Evolutionary conservation across 139 green algal species (phyloP).

Genomic region (Tetratostichococcus sp.): DNA sequence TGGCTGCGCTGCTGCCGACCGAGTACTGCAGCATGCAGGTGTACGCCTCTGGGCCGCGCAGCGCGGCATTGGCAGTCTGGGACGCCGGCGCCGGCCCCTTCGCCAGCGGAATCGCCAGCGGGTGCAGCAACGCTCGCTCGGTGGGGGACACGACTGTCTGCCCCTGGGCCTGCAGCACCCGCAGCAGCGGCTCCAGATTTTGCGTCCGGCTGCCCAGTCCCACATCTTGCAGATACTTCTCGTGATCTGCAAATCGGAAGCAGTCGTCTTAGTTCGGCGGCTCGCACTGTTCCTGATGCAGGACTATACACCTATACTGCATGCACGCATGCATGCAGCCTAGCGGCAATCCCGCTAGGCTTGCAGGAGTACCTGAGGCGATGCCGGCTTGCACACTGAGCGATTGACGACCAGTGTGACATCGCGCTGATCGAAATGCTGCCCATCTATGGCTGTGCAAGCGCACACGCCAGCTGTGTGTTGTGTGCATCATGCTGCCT

Average conservation of each 20-base stretch:
- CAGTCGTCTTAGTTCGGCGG: not conserved
- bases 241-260: slow-evolving; percentile 7
- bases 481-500: not conserved
- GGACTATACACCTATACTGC: too few species aligned
- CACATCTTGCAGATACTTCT: slow-evolving; percentile 12
- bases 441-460: not conserved
- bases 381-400: not conserved
- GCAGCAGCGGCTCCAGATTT: slow-evolving; percentile 9
- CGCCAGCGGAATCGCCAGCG: slow-evolving; percentile 63
- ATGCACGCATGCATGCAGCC: not conserved
- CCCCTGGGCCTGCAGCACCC: slow-evolving; percentile 27
- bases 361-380: not conserved
- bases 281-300: too few species aligned
- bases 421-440: not conserved
- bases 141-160: slow-evolving; percentile 40
- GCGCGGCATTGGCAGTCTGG: slow-evolving; percentile 6
- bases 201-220: not conserved
- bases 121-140: slow-evolving; percentile 61
- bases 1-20: slow-evolving; percentile 47
- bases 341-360: too few species aligned
- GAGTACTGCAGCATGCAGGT: slow-evolving; percentile 56
- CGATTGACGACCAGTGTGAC: not conserved
- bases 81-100: slow-evolving; percentile 1
- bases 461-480: not conserved
- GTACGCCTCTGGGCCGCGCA: slow-evolving; percentile 9